Evolutionary conservation across 2,329 filamentous ascomycete genomes (phyloP), one percentile per base, ranked within the genome.

Genomic region (Podosphaera fusca): DNA sequence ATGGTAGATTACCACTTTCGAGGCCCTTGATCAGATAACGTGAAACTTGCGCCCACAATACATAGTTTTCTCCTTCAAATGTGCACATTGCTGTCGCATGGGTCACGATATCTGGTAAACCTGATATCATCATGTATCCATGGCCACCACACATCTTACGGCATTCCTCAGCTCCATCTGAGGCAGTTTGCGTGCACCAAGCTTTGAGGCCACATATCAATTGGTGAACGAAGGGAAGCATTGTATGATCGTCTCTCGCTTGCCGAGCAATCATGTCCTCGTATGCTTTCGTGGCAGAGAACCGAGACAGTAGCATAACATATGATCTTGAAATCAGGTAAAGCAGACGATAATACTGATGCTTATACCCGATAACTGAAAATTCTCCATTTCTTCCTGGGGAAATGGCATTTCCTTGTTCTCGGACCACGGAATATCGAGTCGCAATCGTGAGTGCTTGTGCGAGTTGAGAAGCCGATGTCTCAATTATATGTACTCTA

Each of bases 1-100:
- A 29, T 2, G 60, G 60, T 21, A 60, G 34, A 2, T 30, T 7
- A 10, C n/a, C n/a, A 2, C 52, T 55, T 38, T 55, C 54, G 7
- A 62, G 49, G 14, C 58, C 56, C 45, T 61, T 62, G 51, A 61
- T 52, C 35, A 62, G 14, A 40, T 61, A 62, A 2, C 65, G 62
- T 3, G 65, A 64, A 30, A 70, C 63, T 61, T 72, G 68, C 58
- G 70, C 69, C 58, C 67, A 67, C 55, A 72, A 67, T 6, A 70
- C 69, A 57, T 68, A 70, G 55, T 70, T 72, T 57, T 73, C 71
- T 3, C 70, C 70, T 53, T 70, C 69, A 49, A 68, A 68, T 0
- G 69, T 70, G 3, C 62, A 61, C 0, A 61, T 61, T 7, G 63
- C 66, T 2, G 63, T 64, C 1, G 63, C 57, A 29, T 62, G 59